A percentile compares a stretch with the other conserved stretches of the same genome.
Conservation (phyloP, 352 stramenopile genomes). For the Globisporangium polare region DNA sequence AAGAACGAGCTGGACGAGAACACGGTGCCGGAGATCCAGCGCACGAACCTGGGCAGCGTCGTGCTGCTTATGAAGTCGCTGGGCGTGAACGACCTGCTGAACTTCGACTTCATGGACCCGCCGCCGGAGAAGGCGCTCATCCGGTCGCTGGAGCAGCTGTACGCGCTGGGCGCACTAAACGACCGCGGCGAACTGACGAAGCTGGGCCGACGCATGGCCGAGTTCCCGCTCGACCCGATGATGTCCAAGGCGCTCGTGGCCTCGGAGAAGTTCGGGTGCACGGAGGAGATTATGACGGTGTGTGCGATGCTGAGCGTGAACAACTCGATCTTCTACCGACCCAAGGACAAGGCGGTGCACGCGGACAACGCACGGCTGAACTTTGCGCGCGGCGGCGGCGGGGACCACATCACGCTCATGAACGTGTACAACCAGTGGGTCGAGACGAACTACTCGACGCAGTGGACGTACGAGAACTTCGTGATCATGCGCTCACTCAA, state of each 20-base stretch:
- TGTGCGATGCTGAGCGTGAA: conserved; percentile 98
- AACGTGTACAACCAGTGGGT: conserved; percentile 98
- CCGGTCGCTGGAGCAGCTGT: conserved; percentile 97
- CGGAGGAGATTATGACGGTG: conserved; percentile 95
- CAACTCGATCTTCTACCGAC: conserved; percentile 98
- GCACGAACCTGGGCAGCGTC: conserved; percentile 97
- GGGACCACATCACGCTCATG: conserved; percentile 97
- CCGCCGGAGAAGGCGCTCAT: conserved; percentile 98
- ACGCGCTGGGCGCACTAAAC: conserved; percentile 99
- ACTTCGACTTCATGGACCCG: conserved; percentile 99
- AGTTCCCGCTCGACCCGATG: conserved; percentile 95
- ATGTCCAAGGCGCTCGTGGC: conserved; percentile 93
- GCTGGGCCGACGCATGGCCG: conserved; percentile 92
- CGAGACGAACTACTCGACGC: conserved; percentile 96
- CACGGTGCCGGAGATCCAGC: conserved; percentile 96
- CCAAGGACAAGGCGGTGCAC: conserved; percentile 98
- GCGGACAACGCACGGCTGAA: conserved; percentile 98
- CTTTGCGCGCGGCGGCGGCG: conserved; percentile 95
- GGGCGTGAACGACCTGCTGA: conserved; percentile 98
- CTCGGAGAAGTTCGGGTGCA: conserved; percentile 89
- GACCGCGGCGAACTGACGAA: conserved; percentile 98
- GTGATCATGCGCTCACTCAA: conserved; percentile 97
- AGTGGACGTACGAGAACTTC: conserved; percentile 96
- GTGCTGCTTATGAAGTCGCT: conserved; percentile 99
- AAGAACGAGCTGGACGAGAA: conserved; percentile 98